These are phyloP conservation scores for Calonectria multiphialidica DNA, from an alignment of 2,329 filamentous ascomycete genomes.

Conservation along the genomic window DNA sequence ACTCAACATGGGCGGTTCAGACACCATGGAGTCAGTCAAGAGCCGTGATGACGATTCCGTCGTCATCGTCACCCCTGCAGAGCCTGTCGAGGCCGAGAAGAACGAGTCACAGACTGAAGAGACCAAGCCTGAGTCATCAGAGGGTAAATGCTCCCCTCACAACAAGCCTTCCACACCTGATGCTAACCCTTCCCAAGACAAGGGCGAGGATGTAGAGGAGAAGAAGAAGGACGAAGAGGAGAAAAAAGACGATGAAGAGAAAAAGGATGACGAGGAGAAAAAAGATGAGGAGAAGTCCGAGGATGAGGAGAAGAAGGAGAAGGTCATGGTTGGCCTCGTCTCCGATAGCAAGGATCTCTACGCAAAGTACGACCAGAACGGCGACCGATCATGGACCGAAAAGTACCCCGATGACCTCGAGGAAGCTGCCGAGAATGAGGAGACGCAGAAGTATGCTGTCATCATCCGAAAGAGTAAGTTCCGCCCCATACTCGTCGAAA, in stretches of 20 bases:
- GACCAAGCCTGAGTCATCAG: conserved; percentile 22
- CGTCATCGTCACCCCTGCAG: conserved; percentile 37
- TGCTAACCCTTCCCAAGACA: conserved; percentile 19
- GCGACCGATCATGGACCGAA: conserved; percentile 66
- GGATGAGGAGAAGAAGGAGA: conserved; percentile 29
- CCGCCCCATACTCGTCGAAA: no score
- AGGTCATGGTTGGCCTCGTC: conserved; percentile 49
- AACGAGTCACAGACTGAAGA: conserved; percentile 28
- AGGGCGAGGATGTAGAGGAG: conserved; percentile 8
- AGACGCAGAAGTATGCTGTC: conserved; percentile 72
- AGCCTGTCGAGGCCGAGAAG: conserved; percentile 29
- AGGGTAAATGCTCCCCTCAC: conserved; percentile 19
- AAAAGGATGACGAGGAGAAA: conserved; percentile 12
- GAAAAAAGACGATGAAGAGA: not conserved
- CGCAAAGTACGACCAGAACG: conserved; percentile 59
- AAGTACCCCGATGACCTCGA: conserved; percentile 66
- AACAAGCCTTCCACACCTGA: not conserved
- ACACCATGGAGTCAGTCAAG: conserved; percentile 37
- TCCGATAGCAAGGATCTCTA: conserved; percentile 57
- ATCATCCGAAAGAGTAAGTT: conserved; percentile 64
- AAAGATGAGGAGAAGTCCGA: not conserved
- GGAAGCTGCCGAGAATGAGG: conserved; percentile 70
- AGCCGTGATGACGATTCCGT: conserved; percentile 31
- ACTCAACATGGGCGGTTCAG: conserved; percentile 19
- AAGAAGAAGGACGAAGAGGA: conserved; percentile 14